A percentile compares a stretch with the other conserved stretches of the same genome.
phyloP scores from a whole-genome alignment of 352 stramenopile species.

The Phytophthora boehmeriae region DNA sequence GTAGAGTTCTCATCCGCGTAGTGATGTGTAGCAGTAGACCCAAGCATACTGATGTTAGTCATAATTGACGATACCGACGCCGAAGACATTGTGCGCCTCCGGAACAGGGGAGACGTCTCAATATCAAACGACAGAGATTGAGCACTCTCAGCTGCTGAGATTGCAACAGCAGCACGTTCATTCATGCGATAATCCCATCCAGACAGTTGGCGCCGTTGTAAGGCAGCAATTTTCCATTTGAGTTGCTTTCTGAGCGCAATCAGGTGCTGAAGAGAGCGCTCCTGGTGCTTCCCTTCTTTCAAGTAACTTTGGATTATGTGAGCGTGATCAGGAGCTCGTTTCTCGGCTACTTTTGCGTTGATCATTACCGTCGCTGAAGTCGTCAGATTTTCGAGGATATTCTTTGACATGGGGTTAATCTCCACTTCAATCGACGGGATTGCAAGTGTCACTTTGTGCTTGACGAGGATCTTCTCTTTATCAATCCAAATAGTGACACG shows the following conservation, averaged over 20 bases:
- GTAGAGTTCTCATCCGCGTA: constrained; percentile 48
- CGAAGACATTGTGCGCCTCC: constrained; percentile 35
- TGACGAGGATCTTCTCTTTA: constrained; percentile 32
- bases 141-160: constrained; percentile 45
- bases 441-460: constrained; percentile 55
- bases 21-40: constrained; percentile 32
- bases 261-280: constrained; percentile 48
- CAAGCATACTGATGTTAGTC: constrained; percentile 45
- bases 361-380: constrained; percentile 40
- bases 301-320: constrained; percentile 35
- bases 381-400: constrained; percentile 65
- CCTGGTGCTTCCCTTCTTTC: constrained; percentile 12
- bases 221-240: constrained; percentile 66
- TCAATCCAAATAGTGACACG: constrained; percentile 66
- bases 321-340: constrained; percentile 40
- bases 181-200: constrained; percentile 57
- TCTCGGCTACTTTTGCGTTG: constrained; percentile 49
- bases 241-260: constrained; percentile 50
- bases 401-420: constrained; percentile 57
- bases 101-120: constrained; percentile 53
- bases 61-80: constrained; percentile 38
- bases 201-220: constrained; percentile 65
- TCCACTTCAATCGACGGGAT: constrained; percentile 65
- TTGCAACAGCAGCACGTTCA: constrained; percentile 47
- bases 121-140: constrained; percentile 44